Base-by-base conservation (phyloP, 805 yeast species). In the Yarrowia keelungensis region DNA sequence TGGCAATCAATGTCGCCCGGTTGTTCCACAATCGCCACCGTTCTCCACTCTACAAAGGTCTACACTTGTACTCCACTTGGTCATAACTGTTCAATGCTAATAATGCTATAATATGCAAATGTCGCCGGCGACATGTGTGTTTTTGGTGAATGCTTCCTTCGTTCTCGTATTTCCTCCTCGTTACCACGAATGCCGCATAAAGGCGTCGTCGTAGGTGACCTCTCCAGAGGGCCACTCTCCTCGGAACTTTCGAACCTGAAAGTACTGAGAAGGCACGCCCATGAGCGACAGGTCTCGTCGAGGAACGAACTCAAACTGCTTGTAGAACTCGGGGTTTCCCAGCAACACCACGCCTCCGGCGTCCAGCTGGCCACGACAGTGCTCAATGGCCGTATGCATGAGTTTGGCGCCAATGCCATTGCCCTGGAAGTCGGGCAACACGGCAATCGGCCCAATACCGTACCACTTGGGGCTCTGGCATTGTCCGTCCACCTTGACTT, bases 201-300 rank as follows among this genome's bases (percentile, higher is more conserved):
- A 59, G 35, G 65, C 65, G 16, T 59, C 65, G 42, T 59, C 42
- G 42, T 59, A 59, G 50, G 65, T 59, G 50, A 59, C 65, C 39
- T 43, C 42, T n/a, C 65, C 65, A n/a, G 65, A 59, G 9, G 65
- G 65, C 65, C 65, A 59, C 32, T 59, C 65, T 7, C 65, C 65
- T 8, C 51, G 65, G 65, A 59, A 59, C 51, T 59, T 59, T 10
- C 65, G 65, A 1, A 59, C 65, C 51, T 59, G 65, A 16, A 59
- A 59, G 65, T 59, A 59, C 65, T 45, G 65, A 11, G 65, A 59
- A 0, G 65, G 65, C 10, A 59, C 65, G 41, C 65, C 65, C 65
- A 59, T 59, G 15, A 59, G 51, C 14, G 65, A 59, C 51, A 59
- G 51, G 43, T 59, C 65, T 16, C 51, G 50, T 32, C 65, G 32